Evolutionary conservation across 2,329 filamentous ascomycete species (phyloP), one percentile per base, ranked within the genome.

Genomic region (Aspergillus ruber): DNA sequence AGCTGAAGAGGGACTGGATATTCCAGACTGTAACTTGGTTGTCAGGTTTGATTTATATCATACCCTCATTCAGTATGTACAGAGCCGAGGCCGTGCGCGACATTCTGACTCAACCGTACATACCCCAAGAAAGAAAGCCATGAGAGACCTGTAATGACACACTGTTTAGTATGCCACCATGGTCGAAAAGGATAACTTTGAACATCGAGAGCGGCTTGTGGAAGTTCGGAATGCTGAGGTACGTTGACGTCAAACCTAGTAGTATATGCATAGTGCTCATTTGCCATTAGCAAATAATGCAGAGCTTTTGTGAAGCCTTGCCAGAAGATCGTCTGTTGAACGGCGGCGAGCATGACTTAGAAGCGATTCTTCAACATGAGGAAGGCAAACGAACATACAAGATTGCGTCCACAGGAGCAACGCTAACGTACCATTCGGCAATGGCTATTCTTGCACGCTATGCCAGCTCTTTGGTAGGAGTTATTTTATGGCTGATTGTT

Each of bases 21-120:
- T 84, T 18, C 81, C 81, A 4, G 79, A 82, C 50, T 85, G 82
- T 66, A 84, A 84, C 53, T 64, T 84, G n/a, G 77, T 84, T 9
- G 68, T 84, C 21, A 74, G 74, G 66, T 98, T 96, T 59, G 89
- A 97, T 62, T 78, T 95, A 2, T 95, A 90, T 67, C 77, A 79
- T 9, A 96, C 91, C 0, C 83, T 95, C 66, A 97, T 97, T 45
- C 88, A 95, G 61, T 97, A 96, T 62, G 84, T 97, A 17, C 93
- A 98, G 65, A 96, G 90, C 12, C 81, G 89, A 52, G 93, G 93
- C 0, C 81, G 93, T 46, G 93, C 93, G 10, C 80, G 93, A 35
- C 86, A 89, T 58, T 67, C 71, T 0, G 78, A 85, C 46, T 97
- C 93, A 0, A 83, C 80, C 42, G 70, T 69, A 58, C 49, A 56